phyloP scores from a whole-genome alignment of 495 filamentous ascomycete species.

The Trypethelium eluteriae region DNA sequence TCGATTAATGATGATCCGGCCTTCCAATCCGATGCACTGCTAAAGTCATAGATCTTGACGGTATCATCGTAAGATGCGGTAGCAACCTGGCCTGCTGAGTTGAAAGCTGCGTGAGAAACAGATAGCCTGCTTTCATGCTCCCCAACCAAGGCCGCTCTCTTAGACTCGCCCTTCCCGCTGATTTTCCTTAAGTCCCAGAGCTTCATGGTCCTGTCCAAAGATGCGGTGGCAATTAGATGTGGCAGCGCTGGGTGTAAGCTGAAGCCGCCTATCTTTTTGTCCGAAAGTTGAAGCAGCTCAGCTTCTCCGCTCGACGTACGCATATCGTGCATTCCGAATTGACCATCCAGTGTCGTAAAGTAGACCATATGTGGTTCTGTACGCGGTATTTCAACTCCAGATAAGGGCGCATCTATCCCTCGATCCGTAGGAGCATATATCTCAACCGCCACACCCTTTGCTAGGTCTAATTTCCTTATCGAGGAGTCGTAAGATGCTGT shows the following conservation, averaged over 20 bases:
- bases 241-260: conserved; percentile 66
- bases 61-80: conserved; percentile 93
- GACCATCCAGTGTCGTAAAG: conserved; percentile 79
- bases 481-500: conserved; percentile 92
- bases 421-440: conserved; percentile 65
- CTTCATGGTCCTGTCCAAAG: conserved; percentile 79
- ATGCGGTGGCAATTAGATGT: conserved; percentile 83
- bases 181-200: conserved; percentile 91
- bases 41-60: conserved; percentile 81
- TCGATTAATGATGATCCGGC: conserved; percentile 51
- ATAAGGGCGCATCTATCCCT: conserved; percentile 66
- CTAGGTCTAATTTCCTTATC: conserved; percentile 78
- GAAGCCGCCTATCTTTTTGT: conserved; percentile 96
- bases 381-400: conserved; percentile 67
- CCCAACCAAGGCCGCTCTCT: conserved; percentile 60
- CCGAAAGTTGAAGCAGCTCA: conserved; percentile 67
- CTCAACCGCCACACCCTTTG: conserved; percentile 67
- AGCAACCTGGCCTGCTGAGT: conserved; percentile 69
- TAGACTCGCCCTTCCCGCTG: conserved; percentile 40
- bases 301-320: conserved; percentile 49
- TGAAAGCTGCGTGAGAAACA: conserved; percentile 87
- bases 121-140: conserved; percentile 76
- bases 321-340: conserved; percentile 70
- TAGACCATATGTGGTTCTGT: conserved; percentile 66
- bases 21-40: conserved; percentile 56